Conservation (phyloP, 2,329 filamentous ascomycete species). For the Verticillium albo-atrum region DNA sequence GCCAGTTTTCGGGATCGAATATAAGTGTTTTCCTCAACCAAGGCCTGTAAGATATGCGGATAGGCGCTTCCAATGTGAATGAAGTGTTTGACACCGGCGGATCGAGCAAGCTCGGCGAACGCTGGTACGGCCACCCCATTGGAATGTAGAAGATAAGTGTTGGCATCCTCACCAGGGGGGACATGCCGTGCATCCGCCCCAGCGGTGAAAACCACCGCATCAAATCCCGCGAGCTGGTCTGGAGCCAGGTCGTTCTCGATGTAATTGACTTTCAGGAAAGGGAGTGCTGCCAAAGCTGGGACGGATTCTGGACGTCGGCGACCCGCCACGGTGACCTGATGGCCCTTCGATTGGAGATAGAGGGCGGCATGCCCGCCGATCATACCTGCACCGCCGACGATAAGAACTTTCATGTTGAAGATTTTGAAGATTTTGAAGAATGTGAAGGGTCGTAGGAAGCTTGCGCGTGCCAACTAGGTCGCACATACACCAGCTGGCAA, state of each 20-base stretch:
- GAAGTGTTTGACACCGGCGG: conserved; percentile 1
- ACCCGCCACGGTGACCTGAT: conserved; percentile 3
- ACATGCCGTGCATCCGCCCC: conserved; percentile 8
- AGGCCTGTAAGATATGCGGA: not conserved
- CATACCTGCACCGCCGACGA: conserved; percentile 5
- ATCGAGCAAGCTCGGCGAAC: not conserved
- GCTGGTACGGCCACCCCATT: conserved; percentile 4
- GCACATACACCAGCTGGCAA: too few relatives aligned
- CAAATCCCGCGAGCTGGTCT: not conserved
- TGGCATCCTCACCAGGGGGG: not conserved
- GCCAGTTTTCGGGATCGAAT: conserved; percentile 5
- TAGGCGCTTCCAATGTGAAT: conserved; percentile 6
- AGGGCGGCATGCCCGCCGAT: conserved; percentile 6
- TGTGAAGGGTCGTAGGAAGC: too few relatives aligned
- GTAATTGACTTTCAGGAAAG: conserved; percentile 4
- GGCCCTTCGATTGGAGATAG: not conserved
- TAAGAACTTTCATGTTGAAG: conserved; percentile 3
- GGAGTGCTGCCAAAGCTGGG: not conserved
- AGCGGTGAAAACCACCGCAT: conserved; percentile 6
- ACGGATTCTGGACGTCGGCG: not conserved
- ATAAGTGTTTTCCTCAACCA: not conserved
- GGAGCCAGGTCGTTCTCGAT: not conserved
- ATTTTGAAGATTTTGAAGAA: not conserved
- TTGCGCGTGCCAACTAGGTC: not conserved
- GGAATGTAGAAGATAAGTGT: conserved; percentile 1